A percentile compares a stretch with the other conserved stretches of the same genome.
These are phyloP conservation scores for Zarea fungicola DNA, from an alignment of 2,329 filamentous ascomycete species.

Conservation along the genomic window DNA sequence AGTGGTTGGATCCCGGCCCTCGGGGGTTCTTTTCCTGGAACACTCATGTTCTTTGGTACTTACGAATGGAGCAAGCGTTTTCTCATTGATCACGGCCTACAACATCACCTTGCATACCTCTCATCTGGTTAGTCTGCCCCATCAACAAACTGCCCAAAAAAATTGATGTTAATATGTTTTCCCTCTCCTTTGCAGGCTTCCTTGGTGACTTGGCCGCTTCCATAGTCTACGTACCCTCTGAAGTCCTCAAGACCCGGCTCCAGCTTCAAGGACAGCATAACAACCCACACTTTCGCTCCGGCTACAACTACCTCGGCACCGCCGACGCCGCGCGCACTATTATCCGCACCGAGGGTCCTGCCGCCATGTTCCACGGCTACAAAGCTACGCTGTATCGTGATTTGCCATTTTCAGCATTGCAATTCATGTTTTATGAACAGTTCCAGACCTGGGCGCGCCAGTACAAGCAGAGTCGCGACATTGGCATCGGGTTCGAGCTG, in stretches of 20 bases:
- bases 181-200: slow-evolving; percentile 56
- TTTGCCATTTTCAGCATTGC: slow-evolving; percentile 89
- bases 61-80: slow-evolving; percentile 93
- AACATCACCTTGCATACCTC: slow-evolving; percentile 80
- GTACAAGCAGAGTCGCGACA: slow-evolving; percentile 75
- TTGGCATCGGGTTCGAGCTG: slow-evolving; percentile 80
- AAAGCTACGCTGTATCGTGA: slow-evolving; percentile 93
- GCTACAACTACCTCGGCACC: slow-evolving; percentile 92
- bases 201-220: slow-evolving; percentile 88
- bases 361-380: slow-evolving; percentile 92
- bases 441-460: slow-evolving; percentile 75
- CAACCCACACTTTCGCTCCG: slow-evolving; percentile 87
- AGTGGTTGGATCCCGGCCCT: slow-evolving; percentile 91
- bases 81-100: slow-evolving; percentile 79
- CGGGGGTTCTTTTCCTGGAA: slow-evolving; percentile 87
- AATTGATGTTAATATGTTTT: too few relatives aligned
- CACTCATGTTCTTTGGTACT: slow-evolving; percentile 89
- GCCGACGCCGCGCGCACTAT: slow-evolving; percentile 83
- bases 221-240: slow-evolving; percentile 90
- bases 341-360: slow-evolving; percentile 71
- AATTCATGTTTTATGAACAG: slow-evolving; percentile 98
- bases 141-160: too few relatives aligned
- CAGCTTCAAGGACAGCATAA: slow-evolving; percentile 94
- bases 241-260: slow-evolving; percentile 94
- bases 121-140: slow-evolving; percentile 57